Evolutionary conservation across 2,329 filamentous ascomycete genomes (phyloP), one percentile per base, ranked within the genome.

Genomic region (Lomentospora prolificans): DNA sequence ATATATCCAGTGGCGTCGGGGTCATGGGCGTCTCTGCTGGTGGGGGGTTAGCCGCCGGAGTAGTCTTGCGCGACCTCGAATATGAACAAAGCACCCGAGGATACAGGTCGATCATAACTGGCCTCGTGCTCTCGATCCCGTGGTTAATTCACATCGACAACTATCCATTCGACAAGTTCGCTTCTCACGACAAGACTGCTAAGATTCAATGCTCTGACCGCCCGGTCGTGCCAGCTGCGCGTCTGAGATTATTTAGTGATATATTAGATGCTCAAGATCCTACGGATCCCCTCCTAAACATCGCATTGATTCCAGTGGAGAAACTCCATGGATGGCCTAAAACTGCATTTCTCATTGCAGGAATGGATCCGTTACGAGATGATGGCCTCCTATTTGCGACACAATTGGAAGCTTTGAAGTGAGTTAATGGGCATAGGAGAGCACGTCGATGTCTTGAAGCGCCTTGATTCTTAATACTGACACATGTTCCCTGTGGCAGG

Each of bases 11-110:
- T 0, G 64, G 64, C 1, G 60, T 78, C 2, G 61, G 76, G 1
- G 64, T 77, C 1, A 73, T 74, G 4, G 75, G 75, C 1, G 67
- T 74, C 17, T 76, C 74, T 0, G 73, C 75, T 0, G 75, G 75
- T 3, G 69, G 64, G 0, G 65, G 63, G 55, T 50, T 77, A 12
- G 64, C 72, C 3, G 71, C 72, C 0, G 63, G 1, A 57, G 60
- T 66, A 2, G 54, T 61, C 24, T 60, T 61, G 14, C 70, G 70
- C 6, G 71, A 78, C 39, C 55, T 68, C 2, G 58, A 59, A 1
- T 62, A 33, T 46, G 24, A 24, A 31, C 17, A 33, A 44, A 46
- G 25, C 25, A 31, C 39, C 22, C 51, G 28, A 22, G 12, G 14
- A 7, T 5, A 27, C 31, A n/a, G 33, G 55, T n/a, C 9, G 12